These are phyloP conservation scores for Ciborinia camelliae DNA, from an alignment of 2,329 filamentous ascomycete genomes.

Conservation along the genomic window DNA sequence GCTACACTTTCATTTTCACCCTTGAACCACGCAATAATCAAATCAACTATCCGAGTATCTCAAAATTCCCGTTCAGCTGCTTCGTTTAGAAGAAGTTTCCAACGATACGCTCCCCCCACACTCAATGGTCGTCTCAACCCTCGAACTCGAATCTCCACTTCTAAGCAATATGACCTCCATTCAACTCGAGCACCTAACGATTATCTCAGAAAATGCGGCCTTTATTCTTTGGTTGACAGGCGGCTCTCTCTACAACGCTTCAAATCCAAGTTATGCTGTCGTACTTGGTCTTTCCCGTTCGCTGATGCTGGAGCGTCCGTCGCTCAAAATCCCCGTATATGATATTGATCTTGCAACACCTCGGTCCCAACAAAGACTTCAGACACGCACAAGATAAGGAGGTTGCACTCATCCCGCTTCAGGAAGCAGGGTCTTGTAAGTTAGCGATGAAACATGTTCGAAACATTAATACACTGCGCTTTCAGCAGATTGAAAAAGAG, in stretches of 20 bases:
- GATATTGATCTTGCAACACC: constrained; percentile 24
- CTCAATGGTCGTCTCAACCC: neutral
- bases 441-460: constrained; percentile 24
- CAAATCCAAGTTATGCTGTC: neutral
- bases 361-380: constrained; percentile 25
- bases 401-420: constrained; percentile 18
- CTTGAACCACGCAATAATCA: constrained; percentile 5
- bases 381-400: constrained; percentile 22
- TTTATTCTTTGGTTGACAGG: neutral
- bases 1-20: neutral
- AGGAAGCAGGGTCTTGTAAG: constrained; percentile 14
- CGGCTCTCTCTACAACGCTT: neutral
- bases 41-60: neutral
- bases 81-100: constrained; percentile 1
- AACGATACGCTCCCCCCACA: neutral
- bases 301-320: constrained; percentile 13
- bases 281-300: constrained; percentile 13
- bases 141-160: constrained; percentile 9
- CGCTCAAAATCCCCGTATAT: constrained; percentile 13
- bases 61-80: neutral
- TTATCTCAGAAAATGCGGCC: neutral
- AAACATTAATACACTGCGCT: constrained; percentile 17
- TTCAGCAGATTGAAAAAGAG: neutral
- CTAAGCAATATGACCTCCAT: neutral
- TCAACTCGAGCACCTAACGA: constrained; percentile 3